Conservation (phyloP, 805 yeast species). For the Ogataea pignaliae region DNA sequence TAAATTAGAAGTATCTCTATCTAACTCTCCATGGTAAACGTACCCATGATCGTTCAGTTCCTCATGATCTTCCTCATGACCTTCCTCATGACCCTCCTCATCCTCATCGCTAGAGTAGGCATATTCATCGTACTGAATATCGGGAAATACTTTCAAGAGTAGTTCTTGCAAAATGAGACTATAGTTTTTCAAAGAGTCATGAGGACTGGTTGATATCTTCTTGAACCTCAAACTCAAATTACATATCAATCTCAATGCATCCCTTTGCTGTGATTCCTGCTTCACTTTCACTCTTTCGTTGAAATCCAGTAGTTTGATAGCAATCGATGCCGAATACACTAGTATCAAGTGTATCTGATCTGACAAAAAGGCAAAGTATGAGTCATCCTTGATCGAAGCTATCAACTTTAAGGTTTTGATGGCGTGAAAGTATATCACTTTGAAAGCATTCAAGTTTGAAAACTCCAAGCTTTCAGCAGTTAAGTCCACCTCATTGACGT, state of each 20-base stretch:
- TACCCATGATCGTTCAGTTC: background rate
- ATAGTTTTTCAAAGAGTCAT: slow-evolving; percentile 9
- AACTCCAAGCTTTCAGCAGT: slow-evolving; percentile 2
- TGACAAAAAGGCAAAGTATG: slow-evolving; percentile 64
- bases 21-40: background rate
- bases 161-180: slow-evolving; percentile 4
- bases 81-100: background rate
- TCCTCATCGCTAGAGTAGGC: slow-evolving; percentile 2
- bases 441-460: slow-evolving; percentile 8
- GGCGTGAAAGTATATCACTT: slow-evolving; percentile 37
- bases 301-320: slow-evolving; percentile 27
- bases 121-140: background rate
- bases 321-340: slow-evolving; percentile 37
- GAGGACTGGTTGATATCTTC: slow-evolving; percentile 8
- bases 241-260: slow-evolving; percentile 6
- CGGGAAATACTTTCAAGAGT: slow-evolving; percentile 6
- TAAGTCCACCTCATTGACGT: slow-evolving; percentile 7
- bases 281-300: slow-evolving; percentile 4
- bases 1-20: background rate
- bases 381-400: slow-evolving; percentile 36
- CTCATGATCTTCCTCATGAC: slow-evolving; percentile 1
- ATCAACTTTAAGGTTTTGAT: slow-evolving; percentile 37
- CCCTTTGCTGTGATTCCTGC: slow-evolving; percentile 1
- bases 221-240: slow-evolving; percentile 13
- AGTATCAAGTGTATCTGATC: slow-evolving; percentile 62